Evolutionary conservation across 2,329 filamentous ascomycete species (phyloP).

Genomic region (Alternaria tenuissima): DNA sequence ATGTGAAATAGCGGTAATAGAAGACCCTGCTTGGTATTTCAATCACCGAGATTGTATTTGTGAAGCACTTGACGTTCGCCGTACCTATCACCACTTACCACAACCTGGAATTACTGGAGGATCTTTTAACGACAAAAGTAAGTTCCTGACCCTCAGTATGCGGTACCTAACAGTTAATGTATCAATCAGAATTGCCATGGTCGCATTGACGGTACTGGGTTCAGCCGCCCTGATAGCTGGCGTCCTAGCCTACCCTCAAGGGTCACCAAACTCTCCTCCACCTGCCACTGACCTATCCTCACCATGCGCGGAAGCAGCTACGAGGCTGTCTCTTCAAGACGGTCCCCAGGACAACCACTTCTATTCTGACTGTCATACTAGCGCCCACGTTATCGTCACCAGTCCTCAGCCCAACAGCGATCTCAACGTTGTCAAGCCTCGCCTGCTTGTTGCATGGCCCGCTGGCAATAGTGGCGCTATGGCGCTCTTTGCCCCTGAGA

Average conservation of each 20-base stretch:
- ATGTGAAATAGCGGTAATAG: background rate
- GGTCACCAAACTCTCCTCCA: background rate
- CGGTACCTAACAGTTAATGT: background rate
- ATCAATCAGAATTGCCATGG: background rate
- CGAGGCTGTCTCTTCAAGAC: conserved; percentile 59
- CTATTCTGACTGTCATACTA: conserved; percentile 69
- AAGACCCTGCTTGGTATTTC: background rate
- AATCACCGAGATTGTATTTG: background rate
- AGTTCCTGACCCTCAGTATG: background rate
- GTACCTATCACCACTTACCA: background rate
- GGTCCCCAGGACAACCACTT: conserved; percentile 71
- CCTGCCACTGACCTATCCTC: background rate
- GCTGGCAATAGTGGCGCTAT: conserved; percentile 70
- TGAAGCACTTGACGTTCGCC: background rate
- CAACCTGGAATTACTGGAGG: background rate
- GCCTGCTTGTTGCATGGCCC: conserved; percentile 69
- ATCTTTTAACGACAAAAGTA: background rate
- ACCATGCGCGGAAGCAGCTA: conserved; percentile 22
- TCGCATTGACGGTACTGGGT: background rate
- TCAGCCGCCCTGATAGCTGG: background rate
- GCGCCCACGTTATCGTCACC: conserved; percentile 68
- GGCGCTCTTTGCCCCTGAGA: conserved; percentile 64
- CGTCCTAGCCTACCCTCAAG: conserved; percentile 1
- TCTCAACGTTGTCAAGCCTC: conserved; percentile 63
- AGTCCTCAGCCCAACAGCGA: conserved; percentile 64